Conservation (phyloP, 495 filamentous ascomycete species). For the Pyronema domesticum region DNA sequence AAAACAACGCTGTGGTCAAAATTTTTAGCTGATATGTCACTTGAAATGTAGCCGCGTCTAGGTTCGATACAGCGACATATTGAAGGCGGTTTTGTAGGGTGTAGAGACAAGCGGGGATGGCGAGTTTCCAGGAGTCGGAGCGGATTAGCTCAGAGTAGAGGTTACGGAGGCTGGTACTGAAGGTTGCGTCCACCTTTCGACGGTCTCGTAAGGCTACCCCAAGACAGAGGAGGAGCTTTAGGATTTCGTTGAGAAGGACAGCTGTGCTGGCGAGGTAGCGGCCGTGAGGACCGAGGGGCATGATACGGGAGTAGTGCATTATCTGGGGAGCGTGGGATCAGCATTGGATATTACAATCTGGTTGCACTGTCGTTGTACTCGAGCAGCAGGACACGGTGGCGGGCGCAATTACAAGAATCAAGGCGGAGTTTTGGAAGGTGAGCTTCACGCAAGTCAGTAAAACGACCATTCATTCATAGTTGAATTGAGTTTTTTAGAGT, state of each 20-base stretch:
- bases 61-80: slow-evolving; percentile 78
- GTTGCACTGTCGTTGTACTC: not conserved
- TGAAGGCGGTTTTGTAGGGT: slow-evolving; percentile 81
- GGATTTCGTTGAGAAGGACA: slow-evolving; percentile 80
- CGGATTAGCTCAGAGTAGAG: slow-evolving; percentile 69
- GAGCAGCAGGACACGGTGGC: not conserved
- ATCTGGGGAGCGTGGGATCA: slow-evolving; percentile 34
- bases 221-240: slow-evolving; percentile 72
- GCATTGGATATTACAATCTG: not conserved
- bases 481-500: not conserved
- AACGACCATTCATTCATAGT: slow-evolving; percentile 14
- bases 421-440: slow-evolving; percentile 59
- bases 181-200: slow-evolving; percentile 26
- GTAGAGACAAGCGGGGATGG: slow-evolving; percentile 74
- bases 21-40: slow-evolving; percentile 89
- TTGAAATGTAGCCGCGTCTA: slow-evolving; percentile 83
- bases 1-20: slow-evolving; percentile 77
- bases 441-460: slow-evolving; percentile 33
- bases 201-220: slow-evolving; percentile 71
- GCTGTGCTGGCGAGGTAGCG: slow-evolving; percentile 88
- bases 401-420: slow-evolving; percentile 44
- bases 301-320: slow-evolving; percentile 82
- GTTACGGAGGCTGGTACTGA: slow-evolving; percentile 60
- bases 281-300: slow-evolving; percentile 63
- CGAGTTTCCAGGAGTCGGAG: slow-evolving; percentile 91